Base-by-base conservation (phyloP, 805 yeast genomes). In the Blastobotrys attinorum region DNA sequence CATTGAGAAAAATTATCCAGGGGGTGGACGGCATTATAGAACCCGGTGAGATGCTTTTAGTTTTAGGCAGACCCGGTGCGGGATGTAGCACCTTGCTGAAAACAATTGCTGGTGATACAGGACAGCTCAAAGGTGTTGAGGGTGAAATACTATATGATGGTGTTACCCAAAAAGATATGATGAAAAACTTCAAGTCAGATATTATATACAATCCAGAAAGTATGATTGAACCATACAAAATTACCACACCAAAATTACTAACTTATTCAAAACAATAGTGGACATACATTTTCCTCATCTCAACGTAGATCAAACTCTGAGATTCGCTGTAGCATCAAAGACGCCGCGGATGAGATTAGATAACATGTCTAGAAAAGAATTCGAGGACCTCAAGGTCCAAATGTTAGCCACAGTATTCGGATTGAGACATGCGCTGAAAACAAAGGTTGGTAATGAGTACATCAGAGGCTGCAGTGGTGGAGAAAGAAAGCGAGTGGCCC, bases 401-500 rank as follows among this genome's bases (percentile, higher is more conserved):
- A 53, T 76, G 15, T 62, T 69, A 44, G 70, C 72, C 44, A 75
- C 79, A 10, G 67, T 70, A 29, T 79, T 75, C 55, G 86, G 84
- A 45, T 65, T 81, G 33, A 62, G 71, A 8, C 84, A 77, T 58
- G 75, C 84, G 4, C 67, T 69, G 47, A 65, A 74, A 57, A 76
- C 83, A 13, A 73, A 72, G 49, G 83, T 77, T 29, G 83, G 83
- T 45, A 71, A 71, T 54, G 82, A 77, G 47, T 66, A 72, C 32
- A 71, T 81, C 22, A 71, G 85, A 59, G 84, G 87, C 65, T 83
- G 81, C 33, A 79, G 90, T 40, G 90, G 94, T 57, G 92, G 94
- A 69, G 92, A 84, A 64, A 69, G 92, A 51, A 83, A 83, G 63
- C 76, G 94, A 66, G 90, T 84, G 2, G 80, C 90, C 7, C 79